Conservation (phyloP, 176 grass and related monocot genomes). For the Musa acuminata region DNA sequence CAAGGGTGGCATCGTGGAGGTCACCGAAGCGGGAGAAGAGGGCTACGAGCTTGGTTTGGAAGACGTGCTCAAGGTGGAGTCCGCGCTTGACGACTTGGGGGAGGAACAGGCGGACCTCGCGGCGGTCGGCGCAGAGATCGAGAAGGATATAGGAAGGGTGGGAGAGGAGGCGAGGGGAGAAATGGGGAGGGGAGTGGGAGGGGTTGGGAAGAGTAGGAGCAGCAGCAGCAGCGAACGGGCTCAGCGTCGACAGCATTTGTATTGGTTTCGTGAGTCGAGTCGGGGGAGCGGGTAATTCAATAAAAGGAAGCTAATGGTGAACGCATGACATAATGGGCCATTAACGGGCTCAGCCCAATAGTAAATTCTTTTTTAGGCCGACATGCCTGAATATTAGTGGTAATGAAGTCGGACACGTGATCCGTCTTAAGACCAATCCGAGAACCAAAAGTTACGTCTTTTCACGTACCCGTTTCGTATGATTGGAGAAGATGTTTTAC, state of each 20-base stretch:
- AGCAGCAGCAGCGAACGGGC: constrained; percentile 8
- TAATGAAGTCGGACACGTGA: too few species aligned
- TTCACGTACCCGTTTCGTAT: too few species aligned
- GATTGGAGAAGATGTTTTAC: too few species aligned
- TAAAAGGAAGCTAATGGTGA: too few species aligned
- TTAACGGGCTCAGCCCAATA: too few species aligned
- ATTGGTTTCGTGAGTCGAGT: too few species aligned
- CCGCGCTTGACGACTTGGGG: constrained; percentile 17
- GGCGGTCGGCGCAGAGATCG: constrained; percentile 4
- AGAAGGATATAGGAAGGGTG: constrained; percentile 17
- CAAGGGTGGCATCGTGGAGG: constrained; percentile 10
- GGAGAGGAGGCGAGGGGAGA: constrained; percentile 29
- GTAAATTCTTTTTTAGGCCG: too few species aligned
- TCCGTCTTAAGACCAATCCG: too few species aligned
- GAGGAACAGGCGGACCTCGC: constrained; percentile 16
- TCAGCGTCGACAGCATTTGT: constrained; percentile 20
- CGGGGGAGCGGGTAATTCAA: too few species aligned
- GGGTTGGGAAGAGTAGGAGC: neutral
- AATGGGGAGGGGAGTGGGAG: constrained; percentile 21
- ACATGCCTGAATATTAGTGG: too few species aligned
- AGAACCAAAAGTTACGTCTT: too few species aligned
- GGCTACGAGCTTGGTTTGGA: constrained; percentile 14
- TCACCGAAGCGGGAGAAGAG: constrained; percentile 14
- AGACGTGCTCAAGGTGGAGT: constrained; percentile 7
- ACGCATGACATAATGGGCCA: too few species aligned